Evolutionary conservation across 768 basidiomycete species (phyloP).

Genomic region (Tremella mesenterica): DNA sequence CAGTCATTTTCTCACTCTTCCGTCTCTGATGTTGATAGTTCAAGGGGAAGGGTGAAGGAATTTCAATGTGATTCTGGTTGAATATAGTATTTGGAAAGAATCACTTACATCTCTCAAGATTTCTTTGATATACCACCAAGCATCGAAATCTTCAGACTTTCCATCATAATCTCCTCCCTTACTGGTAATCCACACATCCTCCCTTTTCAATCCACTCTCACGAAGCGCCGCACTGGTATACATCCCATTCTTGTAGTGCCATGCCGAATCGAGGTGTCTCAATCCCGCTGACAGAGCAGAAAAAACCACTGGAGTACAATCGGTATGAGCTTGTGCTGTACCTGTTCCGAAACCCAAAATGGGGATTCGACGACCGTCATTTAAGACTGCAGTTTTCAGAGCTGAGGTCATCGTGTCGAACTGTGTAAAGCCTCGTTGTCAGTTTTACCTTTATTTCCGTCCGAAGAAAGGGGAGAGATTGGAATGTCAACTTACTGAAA

Average conservation of each 20-base stretch:
- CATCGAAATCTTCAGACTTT: conserved; percentile 12
- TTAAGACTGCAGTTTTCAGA: too few relatives aligned
- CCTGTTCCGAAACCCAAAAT: conserved; percentile 21
- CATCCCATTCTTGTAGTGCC: conserved; percentile 21
- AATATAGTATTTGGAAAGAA: not conserved
- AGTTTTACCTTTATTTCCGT: too few relatives aligned
- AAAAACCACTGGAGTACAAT: conserved; percentile 11
- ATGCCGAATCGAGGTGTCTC: conserved; percentile 26
- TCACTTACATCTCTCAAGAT: conserved; percentile 19
- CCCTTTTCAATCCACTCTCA: conserved; percentile 10
- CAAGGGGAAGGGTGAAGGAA: not conserved
- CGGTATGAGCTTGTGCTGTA: conserved; percentile 18
- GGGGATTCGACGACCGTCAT: conserved; percentile 18
- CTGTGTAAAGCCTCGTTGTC: too few relatives aligned
- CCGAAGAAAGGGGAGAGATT: too few relatives aligned
- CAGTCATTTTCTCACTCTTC: not conserved
- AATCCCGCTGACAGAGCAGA: conserved; percentile 20
- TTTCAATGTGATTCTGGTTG: not conserved
- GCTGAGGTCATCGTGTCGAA: too few relatives aligned
- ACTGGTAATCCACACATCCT: conserved; percentile 24
- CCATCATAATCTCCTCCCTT: conserved; percentile 16
- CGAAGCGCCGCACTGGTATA: conserved; percentile 19
- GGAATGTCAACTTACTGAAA: too few relatives aligned
- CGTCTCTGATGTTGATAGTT: not conserved
- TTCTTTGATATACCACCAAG: conserved; percentile 7